Conservation (phyloP, 768 basidiomycete genomes). For the Termitomyces sp. region DNA sequence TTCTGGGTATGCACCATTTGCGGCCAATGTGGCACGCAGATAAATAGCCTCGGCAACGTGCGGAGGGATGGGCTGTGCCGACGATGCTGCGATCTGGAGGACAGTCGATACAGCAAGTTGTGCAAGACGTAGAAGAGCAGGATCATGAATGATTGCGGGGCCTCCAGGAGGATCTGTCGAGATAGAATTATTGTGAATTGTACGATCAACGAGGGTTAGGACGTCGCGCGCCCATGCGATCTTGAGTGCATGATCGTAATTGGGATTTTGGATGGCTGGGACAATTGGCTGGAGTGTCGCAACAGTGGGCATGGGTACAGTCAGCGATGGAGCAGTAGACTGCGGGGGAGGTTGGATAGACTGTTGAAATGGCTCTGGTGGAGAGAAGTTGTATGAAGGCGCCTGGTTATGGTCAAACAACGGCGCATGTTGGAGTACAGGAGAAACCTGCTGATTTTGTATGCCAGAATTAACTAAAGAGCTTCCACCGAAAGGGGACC, state of each 20-base stretch:
- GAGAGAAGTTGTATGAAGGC: slow-evolving; percentile 41
- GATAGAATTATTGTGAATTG: slow-evolving; percentile 23
- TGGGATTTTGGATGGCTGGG: slow-evolving; percentile 44
- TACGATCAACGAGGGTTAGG: slow-evolving; percentile 65
- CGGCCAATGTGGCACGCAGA: slow-evolving; percentile 67
- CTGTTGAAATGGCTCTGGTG: slow-evolving; percentile 41
- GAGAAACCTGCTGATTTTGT: slow-evolving; percentile 8
- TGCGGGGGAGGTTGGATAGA: slow-evolving; percentile 34
- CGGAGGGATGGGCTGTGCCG: slow-evolving; percentile 23
- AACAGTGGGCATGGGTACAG: slow-evolving; percentile 64
- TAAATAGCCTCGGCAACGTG: slow-evolving; percentile 70
- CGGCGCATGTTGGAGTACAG: slow-evolving; percentile 16
- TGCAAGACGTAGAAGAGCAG: slow-evolving; percentile 51
- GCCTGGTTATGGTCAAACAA: slow-evolving; percentile 13
- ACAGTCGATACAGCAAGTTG: slow-evolving; percentile 63
- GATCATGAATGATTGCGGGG: slow-evolving; percentile 51
- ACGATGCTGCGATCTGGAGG: slow-evolving; percentile 43
- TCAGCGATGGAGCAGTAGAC: slow-evolving; percentile 41
- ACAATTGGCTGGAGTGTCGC: slow-evolving; percentile 49
- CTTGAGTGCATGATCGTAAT: slow-evolving; percentile 52
- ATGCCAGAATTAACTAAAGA: not conserved
- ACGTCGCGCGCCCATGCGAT: slow-evolving; percentile 83
- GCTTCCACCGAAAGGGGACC: slow-evolving; percentile 18
- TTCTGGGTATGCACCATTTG: slow-evolving; percentile 67
- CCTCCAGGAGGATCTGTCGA: slow-evolving; percentile 43